Evolutionary conservation across 2,329 filamentous ascomycete genomes (phyloP), one percentile per base, ranked within the genome.

Genomic region (Tolypocladium paradoxum): DNA sequence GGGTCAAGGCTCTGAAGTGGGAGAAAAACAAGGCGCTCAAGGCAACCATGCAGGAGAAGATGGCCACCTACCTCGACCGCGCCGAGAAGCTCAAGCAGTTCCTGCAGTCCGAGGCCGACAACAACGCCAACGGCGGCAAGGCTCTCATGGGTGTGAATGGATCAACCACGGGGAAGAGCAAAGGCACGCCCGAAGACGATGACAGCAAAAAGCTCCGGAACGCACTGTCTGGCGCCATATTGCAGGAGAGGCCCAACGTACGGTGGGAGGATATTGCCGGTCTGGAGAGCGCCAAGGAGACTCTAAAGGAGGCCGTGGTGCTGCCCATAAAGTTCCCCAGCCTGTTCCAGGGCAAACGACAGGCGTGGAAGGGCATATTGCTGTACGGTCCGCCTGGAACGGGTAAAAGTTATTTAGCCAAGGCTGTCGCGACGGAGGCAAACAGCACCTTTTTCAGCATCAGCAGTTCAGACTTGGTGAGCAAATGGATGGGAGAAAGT

Each of bases 401-500:
- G 6, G 93, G 93, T 74, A 99, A 99, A 77, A 93, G 88, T 76
- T 96, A 96, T 70, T 76, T 99, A 52, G 93, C 93, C 57, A 99
- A 97, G 71, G 93, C 93, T 2, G 92, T 99, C 50, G 93, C 93
- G 51, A 99, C 93, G 20, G 93, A 99, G 72, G 93, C 93, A 55
- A 97, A 99, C 71, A 96, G 91, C 71, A 97, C 93, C 4, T 99
- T 99, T 69, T 99, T 99, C 79, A 96, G 90, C 65, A 92, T 99
- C 60, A 95, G 89, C 73, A 95, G 89, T 77, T 95, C 90, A 66
- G 93, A 99, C 68, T 71, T 99, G 70, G 93, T 99, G 56, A 96
- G 90, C 70, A 99, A 99, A 69, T 99, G 93, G 93, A 99, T 99
- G 93, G 93, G 93, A 75, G 93, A 99, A 73, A 95, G 88, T 77